Conservation (phyloP, 2,329 filamentous ascomycete genomes). For the Diaporthe eres region DNA sequence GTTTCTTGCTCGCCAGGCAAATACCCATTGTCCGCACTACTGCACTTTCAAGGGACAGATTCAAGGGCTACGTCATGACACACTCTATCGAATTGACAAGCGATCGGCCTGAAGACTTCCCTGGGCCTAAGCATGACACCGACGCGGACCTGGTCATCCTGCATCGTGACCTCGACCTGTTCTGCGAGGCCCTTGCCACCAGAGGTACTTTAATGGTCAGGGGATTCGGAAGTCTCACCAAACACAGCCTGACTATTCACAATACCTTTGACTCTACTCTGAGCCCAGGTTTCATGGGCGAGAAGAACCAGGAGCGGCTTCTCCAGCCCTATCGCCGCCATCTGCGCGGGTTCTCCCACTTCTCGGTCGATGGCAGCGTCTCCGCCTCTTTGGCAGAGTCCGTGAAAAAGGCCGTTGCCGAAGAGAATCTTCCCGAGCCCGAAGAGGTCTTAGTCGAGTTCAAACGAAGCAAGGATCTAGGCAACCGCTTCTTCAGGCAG, state of each 20-base stretch:
- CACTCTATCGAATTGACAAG: not conserved
- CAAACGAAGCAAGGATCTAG: slow-evolving; percentile 26
- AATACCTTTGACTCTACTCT: slow-evolving; percentile 4
- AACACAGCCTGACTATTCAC: slow-evolving; percentile 24
- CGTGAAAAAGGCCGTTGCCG: not conserved
- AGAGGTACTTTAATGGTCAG: not conserved
- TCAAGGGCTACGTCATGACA: slow-evolving; percentile 26
- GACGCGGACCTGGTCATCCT: slow-evolving; percentile 25
- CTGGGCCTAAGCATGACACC: not conserved
- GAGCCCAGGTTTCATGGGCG: slow-evolving; percentile 6
- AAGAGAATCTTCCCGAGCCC: not conserved
- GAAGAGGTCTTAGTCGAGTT: slow-evolving; percentile 13
- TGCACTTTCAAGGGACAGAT: slow-evolving; percentile 14
- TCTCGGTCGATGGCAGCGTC: slow-evolving; percentile 33
- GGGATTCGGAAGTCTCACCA: not conserved
- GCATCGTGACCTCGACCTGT: slow-evolving; percentile 24
- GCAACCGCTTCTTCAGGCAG: slow-evolving; percentile 25
- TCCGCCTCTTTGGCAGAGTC: slow-evolving; percentile 11
- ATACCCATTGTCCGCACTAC: not conserved
- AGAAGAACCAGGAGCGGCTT: slow-evolving; percentile 23
- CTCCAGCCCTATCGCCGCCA: slow-evolving; percentile 34
- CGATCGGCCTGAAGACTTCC: not conserved
- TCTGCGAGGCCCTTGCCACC: slow-evolving; percentile 12
- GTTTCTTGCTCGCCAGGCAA: not conserved
- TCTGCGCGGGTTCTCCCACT: slow-evolving; percentile 14